phyloP scores from a whole-genome alignment of 208 protist species.

The Trypanosoma vivax region DNA sequence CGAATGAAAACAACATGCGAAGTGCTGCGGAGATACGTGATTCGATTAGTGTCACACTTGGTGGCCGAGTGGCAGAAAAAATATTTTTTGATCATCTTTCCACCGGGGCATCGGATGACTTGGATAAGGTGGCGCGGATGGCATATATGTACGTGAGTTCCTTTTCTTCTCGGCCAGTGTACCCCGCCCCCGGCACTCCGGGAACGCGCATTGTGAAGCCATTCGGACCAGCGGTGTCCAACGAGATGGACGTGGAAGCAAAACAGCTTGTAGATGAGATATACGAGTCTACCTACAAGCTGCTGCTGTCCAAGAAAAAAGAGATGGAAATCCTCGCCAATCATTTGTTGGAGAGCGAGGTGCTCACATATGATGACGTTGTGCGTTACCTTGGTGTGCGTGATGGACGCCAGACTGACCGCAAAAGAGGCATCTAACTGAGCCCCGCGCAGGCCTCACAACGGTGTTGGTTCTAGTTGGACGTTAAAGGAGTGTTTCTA shows the following conservation, averaged over 20 bases:
- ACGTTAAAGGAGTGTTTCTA: not conserved
- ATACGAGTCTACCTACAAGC: slow-evolving; percentile 54
- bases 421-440: slow-evolving; percentile 33
- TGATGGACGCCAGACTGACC: slow-evolving; percentile 28
- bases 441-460: not conserved
- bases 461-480: not conserved
- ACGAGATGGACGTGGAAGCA: slow-evolving; percentile 86
- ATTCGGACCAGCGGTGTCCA: slow-evolving; percentile 75
- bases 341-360: slow-evolving; percentile 75
- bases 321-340: slow-evolving; percentile 83
- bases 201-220: slow-evolving; percentile 77
- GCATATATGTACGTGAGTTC: slow-evolving; percentile 89
- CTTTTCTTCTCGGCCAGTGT: slow-evolving; percentile 66
- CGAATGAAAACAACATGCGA: slow-evolving; percentile 89
- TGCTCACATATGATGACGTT: slow-evolving; percentile 77
- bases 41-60: slow-evolving; percentile 92
- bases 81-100: slow-evolving; percentile 92
- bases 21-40: slow-evolving; percentile 91
- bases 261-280: slow-evolving; percentile 78
- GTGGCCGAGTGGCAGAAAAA: slow-evolving; percentile 89
- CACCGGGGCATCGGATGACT: slow-evolving; percentile 94
- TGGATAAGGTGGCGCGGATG: slow-evolving; percentile 92
- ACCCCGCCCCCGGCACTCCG: slow-evolving; percentile 53
- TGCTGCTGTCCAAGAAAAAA: slow-evolving; percentile 68
- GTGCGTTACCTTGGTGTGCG: slow-evolving; percentile 70